These are phyloP conservation scores for Sporobolomyces roseus DNA, from an alignment of 768 basidiomycete genomes.

Conservation along the genomic window DNA sequence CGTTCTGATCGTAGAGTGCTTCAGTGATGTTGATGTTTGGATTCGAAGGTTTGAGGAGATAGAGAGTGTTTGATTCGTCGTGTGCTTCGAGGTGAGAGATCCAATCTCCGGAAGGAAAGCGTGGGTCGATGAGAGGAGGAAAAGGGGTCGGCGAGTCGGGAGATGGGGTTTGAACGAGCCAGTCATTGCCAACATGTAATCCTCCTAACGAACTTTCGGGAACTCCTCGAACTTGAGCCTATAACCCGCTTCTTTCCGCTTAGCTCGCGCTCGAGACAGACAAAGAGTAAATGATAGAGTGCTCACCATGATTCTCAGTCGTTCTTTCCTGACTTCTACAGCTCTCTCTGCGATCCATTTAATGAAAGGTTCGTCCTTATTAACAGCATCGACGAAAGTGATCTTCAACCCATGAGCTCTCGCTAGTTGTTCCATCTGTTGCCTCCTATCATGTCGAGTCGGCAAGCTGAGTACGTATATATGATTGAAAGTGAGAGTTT, in stretches of 20 bases:
- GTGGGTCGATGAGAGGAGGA: conserved; percentile 5
- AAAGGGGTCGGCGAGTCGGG: conserved; percentile 9
- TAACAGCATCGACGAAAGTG: conserved; percentile 45
- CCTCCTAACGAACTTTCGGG: conserved; percentile 25
- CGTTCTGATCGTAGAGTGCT: conserved; percentile 40
- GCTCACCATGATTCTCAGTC: conserved; percentile 31
- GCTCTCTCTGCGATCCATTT: conserved; percentile 45
- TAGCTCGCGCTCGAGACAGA: not conserved
- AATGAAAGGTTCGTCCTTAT: conserved; percentile 42
- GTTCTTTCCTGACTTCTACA: conserved; percentile 27
- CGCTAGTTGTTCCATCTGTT: conserved; percentile 44
- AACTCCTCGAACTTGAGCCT: conserved; percentile 18
- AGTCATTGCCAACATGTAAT: conserved; percentile 36
- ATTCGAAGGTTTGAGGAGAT: conserved; percentile 24
- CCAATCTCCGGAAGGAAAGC: conserved; percentile 35
- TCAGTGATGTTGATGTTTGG: conserved; percentile 31
- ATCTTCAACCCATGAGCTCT: conserved; percentile 42
- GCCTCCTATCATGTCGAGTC: conserved; percentile 40
- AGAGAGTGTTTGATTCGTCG: conserved; percentile 16
- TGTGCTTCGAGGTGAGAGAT: conserved; percentile 40
- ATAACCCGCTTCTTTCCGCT: not conserved
- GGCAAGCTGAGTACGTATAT: conserved; percentile 46
- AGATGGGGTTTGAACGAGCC: conserved; percentile 30
- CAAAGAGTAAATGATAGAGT: not conserved
- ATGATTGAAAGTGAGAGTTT: conserved; percentile 44